These are phyloP conservation scores for Macrophomina pseudophaseolina DNA, from an alignment of 2,329 filamentous ascomycete species.

Conservation along the genomic window DNA sequence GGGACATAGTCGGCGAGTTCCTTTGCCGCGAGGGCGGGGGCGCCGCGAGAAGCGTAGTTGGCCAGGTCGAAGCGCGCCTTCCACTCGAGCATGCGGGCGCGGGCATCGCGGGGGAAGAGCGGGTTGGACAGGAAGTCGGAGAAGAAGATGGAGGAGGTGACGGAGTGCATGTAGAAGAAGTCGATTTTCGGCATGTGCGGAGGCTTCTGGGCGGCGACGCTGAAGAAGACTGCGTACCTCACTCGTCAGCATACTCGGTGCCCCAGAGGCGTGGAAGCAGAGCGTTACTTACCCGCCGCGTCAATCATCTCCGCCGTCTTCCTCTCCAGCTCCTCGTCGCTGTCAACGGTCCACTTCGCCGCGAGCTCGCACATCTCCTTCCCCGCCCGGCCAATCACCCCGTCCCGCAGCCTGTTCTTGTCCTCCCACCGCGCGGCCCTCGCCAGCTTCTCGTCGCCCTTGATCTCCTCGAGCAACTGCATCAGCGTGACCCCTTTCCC, in stretches of 20 bases:
- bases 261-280: background rate
- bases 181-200: conserved; percentile 75
- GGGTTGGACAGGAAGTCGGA: conserved; percentile 61
- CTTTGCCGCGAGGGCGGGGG: conserved; percentile 62
- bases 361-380: conserved; percentile 68
- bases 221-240: conserved; percentile 54
- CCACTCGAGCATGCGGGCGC: conserved; percentile 77
- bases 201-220: conserved; percentile 66
- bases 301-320: conserved; percentile 74
- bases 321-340: conserved; percentile 59
- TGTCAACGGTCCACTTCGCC: conserved; percentile 58
- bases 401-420: conserved; percentile 70
- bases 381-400: conserved; percentile 66
- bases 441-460: conserved; percentile 61
- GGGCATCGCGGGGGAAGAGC: conserved; percentile 66
- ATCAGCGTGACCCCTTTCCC: conserved; percentile 50
- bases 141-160: conserved; percentile 80
- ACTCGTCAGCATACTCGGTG: background rate
- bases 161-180: conserved; percentile 81
- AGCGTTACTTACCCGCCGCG: conserved; percentile 52
- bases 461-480: conserved; percentile 66
- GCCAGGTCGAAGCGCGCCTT: conserved; percentile 77
- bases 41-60: conserved; percentile 73
- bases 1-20: background rate
- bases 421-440: conserved; percentile 59